Percentiles rank a stretch among this genome's conserved stretches.
Conservation (phyloP, 75 land plant genomes). For the Selaginella moellendorffii region DNA sequence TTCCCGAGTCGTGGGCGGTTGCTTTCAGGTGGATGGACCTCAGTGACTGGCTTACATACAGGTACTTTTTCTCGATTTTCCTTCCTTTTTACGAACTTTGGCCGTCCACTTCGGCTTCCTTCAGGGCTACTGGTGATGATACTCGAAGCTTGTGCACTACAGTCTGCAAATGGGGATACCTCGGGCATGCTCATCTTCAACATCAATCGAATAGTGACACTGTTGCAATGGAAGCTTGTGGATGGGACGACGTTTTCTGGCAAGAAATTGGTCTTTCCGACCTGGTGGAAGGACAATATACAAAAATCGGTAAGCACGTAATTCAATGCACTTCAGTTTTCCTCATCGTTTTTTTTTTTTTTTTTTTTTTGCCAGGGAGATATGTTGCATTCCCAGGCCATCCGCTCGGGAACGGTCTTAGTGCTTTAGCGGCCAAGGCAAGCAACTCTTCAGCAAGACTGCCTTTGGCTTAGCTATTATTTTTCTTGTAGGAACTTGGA, state of each 20-base stretch:
- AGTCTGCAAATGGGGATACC: constrained; percentile 94
- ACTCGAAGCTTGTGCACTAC: constrained; percentile 89
- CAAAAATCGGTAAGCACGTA: constrained; percentile 65
- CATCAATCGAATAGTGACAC: constrained; percentile 39
- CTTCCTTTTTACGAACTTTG: not conserved
- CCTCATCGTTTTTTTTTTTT: not conserved
- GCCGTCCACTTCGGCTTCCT: no score
- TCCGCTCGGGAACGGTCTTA: constrained; percentile 82
- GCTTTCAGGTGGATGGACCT: constrained; percentile 98
- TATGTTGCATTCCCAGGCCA: constrained; percentile 96
- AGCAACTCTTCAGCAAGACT: constrained; percentile 28
- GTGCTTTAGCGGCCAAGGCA: constrained; percentile 79
- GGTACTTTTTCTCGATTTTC: constrained; percentile 23
- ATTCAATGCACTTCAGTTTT: not conserved
- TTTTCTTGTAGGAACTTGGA: constrained; percentile 62
- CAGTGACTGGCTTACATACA: constrained; percentile 92
- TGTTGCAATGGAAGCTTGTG: constrained; percentile 70
- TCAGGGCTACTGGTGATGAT: constrained; percentile 95
- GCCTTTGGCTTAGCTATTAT: not conserved
- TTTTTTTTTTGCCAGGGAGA: constrained; percentile 34
- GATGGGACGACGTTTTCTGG: constrained; percentile 99
- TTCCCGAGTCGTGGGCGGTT: constrained; percentile 90
- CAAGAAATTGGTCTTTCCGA: constrained; percentile 91
- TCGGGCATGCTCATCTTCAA: constrained; percentile 94
- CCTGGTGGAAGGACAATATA: constrained; percentile 90